phyloP scores from a whole-genome alignment of 2,329 filamentous ascomycete genomes.

The Aspergillus novoparasiticus region DNA sequence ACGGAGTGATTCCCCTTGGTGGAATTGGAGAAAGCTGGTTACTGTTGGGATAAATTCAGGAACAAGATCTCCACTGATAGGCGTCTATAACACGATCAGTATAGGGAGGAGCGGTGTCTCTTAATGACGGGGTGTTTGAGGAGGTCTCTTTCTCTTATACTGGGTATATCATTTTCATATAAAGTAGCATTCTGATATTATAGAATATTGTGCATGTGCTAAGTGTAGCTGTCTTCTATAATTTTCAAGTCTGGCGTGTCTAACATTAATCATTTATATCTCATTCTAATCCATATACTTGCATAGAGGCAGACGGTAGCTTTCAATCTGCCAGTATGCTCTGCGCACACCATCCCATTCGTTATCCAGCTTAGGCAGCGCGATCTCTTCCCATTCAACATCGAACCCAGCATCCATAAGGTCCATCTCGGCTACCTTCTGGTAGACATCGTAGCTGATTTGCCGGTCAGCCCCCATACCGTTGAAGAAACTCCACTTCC shows the following conservation, averaged over 20 bases:
- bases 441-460: constrained; percentile 96
- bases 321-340: constrained; percentile 83
- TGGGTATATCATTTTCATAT: no score
- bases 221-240: not conserved
- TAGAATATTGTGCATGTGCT: no score
- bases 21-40: no score
- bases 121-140: no score
- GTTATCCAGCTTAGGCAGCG: constrained; percentile 71
- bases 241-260: not conserved
- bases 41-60: no score
- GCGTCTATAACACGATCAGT: no score
- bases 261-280: not conserved
- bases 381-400: constrained; percentile 78
- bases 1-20: no score
- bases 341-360: constrained; percentile 89
- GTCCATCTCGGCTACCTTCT: constrained; percentile 88
- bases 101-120: no score
- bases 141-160: no score
- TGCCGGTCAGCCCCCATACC: constrained; percentile 87
- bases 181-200: no score
- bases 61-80: no score
- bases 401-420: constrained; percentile 86
- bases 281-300: constrained; percentile 37
- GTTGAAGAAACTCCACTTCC: constrained; percentile 66
- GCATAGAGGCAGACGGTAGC: constrained; percentile 49